Percentiles rank a stretch among this genome's conserved stretches.
phyloP scores from a whole-genome alignment of 192 early-diverging fungal genomes.

The Coemansia reversa region DNA sequence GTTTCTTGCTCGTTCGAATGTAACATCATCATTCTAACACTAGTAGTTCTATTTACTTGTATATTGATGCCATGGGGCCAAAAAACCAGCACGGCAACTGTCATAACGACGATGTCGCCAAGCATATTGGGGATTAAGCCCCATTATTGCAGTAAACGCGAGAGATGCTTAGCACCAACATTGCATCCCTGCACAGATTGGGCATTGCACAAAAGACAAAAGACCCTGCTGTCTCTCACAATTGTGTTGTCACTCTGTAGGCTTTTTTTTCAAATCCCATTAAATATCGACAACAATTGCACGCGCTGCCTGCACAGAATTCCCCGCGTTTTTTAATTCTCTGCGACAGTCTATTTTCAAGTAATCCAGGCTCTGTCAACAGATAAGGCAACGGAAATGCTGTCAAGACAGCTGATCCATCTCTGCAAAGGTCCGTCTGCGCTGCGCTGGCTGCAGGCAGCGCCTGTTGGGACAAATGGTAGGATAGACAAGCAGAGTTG shows the following conservation, averaged over 20 bases:
- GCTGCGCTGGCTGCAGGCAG: not conserved
- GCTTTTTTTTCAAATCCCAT: not conserved
- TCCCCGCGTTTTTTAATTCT: not conserved
- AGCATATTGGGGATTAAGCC: not conserved
- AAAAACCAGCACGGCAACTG: not conserved
- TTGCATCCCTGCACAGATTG: not conserved
- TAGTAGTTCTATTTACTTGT: not conserved
- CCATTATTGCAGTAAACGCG: not conserved
- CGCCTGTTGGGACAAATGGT: not conserved
- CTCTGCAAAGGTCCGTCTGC: conserved; percentile 7
- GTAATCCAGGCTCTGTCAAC: not conserved
- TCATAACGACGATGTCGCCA: not conserved
- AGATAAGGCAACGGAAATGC: conserved; percentile 1
- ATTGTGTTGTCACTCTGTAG: not conserved
- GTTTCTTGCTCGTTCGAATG: conserved; percentile 9
- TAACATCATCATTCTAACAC: conserved; percentile 6
- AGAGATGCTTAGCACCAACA: not conserved
- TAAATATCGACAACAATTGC: conserved; percentile 5
- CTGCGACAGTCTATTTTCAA: not conserved
- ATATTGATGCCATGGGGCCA: not conserved
- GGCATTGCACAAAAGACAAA: not conserved
- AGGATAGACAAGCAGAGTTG: not conserved
- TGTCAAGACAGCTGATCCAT: conserved; percentile 14
- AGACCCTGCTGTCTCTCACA: not conserved
- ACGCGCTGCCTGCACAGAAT: not conserved